phyloP scores from a whole-genome alignment of 352 stramenopile species.

The Pythium vanterpoolii region DNA sequence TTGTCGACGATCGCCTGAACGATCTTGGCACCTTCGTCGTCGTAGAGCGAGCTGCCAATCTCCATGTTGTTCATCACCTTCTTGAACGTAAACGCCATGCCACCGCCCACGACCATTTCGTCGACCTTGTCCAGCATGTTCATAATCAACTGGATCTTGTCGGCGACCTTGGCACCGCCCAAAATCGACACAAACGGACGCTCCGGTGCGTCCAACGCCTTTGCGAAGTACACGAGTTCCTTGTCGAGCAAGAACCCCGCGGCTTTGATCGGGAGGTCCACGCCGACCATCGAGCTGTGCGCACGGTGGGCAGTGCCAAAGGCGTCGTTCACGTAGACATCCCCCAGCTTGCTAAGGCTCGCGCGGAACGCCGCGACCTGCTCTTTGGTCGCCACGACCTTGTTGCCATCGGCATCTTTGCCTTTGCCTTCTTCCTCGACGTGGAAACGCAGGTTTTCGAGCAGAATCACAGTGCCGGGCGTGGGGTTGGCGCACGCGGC shows the following conservation, averaged over 20 bases:
- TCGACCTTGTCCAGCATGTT: slow-evolving; percentile 99
- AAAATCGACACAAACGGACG: slow-evolving; percentile 98
- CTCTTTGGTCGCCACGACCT: slow-evolving; percentile 91
- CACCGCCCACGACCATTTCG: slow-evolving; percentile 97
- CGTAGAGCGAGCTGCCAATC: slow-evolving; percentile 94
- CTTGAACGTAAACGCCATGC: slow-evolving; percentile 99
- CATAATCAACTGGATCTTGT: slow-evolving; percentile 99
- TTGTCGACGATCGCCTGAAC: slow-evolving; percentile 94
- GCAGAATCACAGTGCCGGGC: slow-evolving; percentile 90
- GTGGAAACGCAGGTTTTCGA: slow-evolving; percentile 99
- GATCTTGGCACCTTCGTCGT: slow-evolving; percentile 84
- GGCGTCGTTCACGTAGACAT: slow-evolving; percentile 99
- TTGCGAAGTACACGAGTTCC: slow-evolving; percentile 99
- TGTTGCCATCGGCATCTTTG: slow-evolving; percentile 77
- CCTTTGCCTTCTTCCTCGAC: slow-evolving; percentile 94
- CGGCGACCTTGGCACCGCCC: slow-evolving; percentile 98
- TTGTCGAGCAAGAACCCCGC: slow-evolving; percentile 99
- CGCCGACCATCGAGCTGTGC: slow-evolving; percentile 98
- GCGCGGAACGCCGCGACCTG: slow-evolving; percentile 90
- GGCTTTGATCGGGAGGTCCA: slow-evolving; percentile 85
- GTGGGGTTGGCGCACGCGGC: slow-evolving; percentile 59
- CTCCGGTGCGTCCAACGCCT: slow-evolving; percentile 97
- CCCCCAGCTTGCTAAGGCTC: slow-evolving; percentile 90
- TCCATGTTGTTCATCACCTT: slow-evolving; percentile 96
- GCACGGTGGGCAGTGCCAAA: slow-evolving; percentile 99